A percentile compares a stretch with the other conserved stretches of the same genome.
These are phyloP conservation scores for Entomortierella beljakovae DNA, from an alignment of 192 early-diverging fungal genomes.

Conservation along the genomic window DNA sequence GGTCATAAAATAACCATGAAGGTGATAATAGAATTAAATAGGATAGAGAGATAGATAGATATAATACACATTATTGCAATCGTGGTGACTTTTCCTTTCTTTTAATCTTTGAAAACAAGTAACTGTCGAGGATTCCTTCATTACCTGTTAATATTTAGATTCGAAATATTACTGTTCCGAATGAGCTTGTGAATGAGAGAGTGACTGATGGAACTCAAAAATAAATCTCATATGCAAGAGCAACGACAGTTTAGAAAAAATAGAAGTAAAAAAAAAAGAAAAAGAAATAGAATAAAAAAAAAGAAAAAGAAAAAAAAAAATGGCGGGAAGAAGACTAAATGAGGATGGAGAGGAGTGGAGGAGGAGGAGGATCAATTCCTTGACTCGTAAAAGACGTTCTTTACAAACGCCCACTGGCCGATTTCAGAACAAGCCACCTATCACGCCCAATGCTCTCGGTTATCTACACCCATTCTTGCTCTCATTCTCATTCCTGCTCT, in stretches of 20 bases:
- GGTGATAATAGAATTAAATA: too few species aligned
- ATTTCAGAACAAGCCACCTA: not conserved
- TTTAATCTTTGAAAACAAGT: too few species aligned
- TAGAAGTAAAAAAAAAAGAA: not conserved
- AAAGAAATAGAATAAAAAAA: not conserved
- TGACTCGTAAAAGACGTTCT: not conserved
- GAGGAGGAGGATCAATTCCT: not conserved
- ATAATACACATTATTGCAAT: too few species aligned
- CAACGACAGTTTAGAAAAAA: not conserved
- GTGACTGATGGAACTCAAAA: too few species aligned
- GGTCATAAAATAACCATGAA: too few species aligned
- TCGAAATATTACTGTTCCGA: not conserved
- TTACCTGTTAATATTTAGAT: not conserved
- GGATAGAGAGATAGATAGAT: too few species aligned
- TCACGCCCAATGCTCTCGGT: too few species aligned
- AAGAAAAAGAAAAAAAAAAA: not conserved
- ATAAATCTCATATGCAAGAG: not conserved
- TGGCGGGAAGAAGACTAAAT: constrained; percentile 1
- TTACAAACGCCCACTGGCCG: too few species aligned
- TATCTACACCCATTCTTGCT: too few species aligned
- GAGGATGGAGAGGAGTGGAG: not conserved
- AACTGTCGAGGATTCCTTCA: not conserved
- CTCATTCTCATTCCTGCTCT: too few species aligned
- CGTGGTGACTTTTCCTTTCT: too few species aligned
- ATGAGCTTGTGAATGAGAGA: not conserved